phyloP scores from a whole-genome alignment of 1,139 yeast species.

The Zygoascus meyerae region DNA sequence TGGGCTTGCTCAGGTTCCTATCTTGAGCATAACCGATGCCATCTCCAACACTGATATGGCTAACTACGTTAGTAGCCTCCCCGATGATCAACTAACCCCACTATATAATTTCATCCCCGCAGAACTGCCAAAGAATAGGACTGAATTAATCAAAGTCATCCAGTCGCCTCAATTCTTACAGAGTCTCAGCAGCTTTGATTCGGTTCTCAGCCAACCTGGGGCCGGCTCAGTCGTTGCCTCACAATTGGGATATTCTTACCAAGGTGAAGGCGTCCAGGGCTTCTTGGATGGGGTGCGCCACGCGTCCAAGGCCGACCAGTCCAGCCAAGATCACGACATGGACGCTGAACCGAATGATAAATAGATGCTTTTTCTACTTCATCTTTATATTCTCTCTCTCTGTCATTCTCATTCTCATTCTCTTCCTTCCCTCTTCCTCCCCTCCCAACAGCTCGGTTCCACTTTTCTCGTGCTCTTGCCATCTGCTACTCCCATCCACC shows the following conservation, averaged over 20 bases:
- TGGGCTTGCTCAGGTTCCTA: conserved; percentile 19
- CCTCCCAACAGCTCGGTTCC: no score
- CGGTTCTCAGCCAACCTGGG: conserved; percentile 42
- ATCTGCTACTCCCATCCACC: no score
- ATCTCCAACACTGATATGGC: conserved; percentile 40
- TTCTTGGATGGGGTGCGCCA: conserved; percentile 47
- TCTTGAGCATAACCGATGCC: conserved; percentile 37
- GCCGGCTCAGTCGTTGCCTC: conserved; percentile 51
- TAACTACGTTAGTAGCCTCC: conserved; percentile 38
- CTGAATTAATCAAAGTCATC: conserved; percentile 42
- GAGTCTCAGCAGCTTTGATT: conserved; percentile 42
- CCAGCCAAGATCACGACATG: conserved; percentile 9
- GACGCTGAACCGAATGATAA: no score
- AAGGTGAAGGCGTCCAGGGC: conserved; percentile 55
- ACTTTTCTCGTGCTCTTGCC: no score
- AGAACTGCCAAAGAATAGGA: conserved; percentile 38
- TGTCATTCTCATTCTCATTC: no score
- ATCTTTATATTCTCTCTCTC: no score
- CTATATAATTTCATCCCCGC: conserved; percentile 45
- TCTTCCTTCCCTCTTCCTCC: no score
- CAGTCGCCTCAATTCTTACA: conserved; percentile 52
- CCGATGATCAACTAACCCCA: conserved; percentile 36
- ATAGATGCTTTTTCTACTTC: no score
- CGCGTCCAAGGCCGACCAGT: conserved; percentile 23
- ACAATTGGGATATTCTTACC: conserved; percentile 46